Conservation (phyloP, 1,284 basidiomycete species). For the Boletus sp. region DNA sequence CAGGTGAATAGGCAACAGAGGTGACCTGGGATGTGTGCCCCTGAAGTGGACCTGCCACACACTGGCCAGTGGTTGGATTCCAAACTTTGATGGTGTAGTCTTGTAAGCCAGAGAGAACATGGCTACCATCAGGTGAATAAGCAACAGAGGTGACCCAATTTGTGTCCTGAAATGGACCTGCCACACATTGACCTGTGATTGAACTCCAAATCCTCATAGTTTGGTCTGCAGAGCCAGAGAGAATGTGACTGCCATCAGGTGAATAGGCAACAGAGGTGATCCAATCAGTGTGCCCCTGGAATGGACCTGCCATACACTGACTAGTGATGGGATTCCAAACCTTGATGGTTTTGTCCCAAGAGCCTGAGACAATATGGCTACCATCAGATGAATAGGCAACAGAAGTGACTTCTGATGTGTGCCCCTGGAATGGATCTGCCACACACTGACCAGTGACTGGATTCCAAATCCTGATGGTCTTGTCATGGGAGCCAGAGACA, state of each 20-base stretch:
- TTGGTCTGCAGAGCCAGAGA: neutral
- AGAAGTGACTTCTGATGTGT: neutral
- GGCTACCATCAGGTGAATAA: neutral
- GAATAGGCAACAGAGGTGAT: neutral
- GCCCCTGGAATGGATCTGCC: neutral
- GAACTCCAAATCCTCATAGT: neutral
- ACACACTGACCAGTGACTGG: too few species aligned
- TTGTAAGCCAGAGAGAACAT: neutral
- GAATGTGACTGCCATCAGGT: neutral
- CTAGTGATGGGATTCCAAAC: neutral
- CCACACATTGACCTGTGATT: neutral
- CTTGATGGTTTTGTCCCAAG: neutral
- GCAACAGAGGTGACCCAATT: neutral
- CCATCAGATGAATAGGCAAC: neutral
- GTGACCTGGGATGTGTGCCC: neutral
- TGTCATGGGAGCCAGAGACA: neutral
- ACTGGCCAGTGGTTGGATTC: neutral
- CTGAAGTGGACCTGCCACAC: neutral
- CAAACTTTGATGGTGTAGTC: neutral
- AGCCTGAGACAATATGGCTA: neutral
- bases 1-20: neutral
- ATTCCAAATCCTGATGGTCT: neutral
- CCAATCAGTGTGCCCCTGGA: neutral
- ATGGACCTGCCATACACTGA: neutral
- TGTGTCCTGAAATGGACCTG: neutral